Conservation (phyloP, 306 rosid species). For the Abrus pulchellus region DNA sequence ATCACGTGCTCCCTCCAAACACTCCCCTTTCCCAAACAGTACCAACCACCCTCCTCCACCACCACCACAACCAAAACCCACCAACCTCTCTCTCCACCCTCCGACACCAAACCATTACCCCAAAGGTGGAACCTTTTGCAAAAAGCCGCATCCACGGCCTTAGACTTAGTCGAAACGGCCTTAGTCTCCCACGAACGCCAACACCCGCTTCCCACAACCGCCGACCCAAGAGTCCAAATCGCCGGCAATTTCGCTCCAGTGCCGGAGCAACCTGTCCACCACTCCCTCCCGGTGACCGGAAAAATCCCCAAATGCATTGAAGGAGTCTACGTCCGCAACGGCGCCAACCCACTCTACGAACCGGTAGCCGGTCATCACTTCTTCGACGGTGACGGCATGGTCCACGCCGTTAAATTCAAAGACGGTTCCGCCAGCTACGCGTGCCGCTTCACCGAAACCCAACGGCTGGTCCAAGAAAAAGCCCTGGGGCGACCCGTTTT, state of each 20-base stretch:
- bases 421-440: conserved; percentile 70
- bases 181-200: conserved; percentile 62
- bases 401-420: conserved; percentile 76
- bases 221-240: conserved; percentile 90
- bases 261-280: conserved; percentile 62
- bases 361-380: conserved; percentile 93
- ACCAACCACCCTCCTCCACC: conserved; percentile 41
- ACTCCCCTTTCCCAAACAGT: conserved; percentile 61
- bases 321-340: conserved; percentile 90
- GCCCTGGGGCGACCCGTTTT: conserved; percentile 78
- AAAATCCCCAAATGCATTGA: conserved; percentile 77
- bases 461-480: conserved; percentile 75
- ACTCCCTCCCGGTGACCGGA: conserved; percentile 63
- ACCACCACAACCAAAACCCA: conserved; percentile 13
- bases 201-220: conserved; percentile 82
- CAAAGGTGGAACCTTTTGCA: conserved; percentile 67
- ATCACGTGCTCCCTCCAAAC: conserved; percentile 70
- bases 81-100: neutral
- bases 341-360: conserved; percentile 89
- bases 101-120: conserved; percentile 10
- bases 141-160: conserved; percentile 64
- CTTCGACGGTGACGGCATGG: conserved; percentile 99
- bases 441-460: conserved; percentile 87
- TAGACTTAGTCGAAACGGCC: conserved; percentile 70
- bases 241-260: conserved; percentile 97